phyloP scores from a whole-genome alignment of 139 green algal genomes.

The Pseudopediastrum boryanum region DNA sequence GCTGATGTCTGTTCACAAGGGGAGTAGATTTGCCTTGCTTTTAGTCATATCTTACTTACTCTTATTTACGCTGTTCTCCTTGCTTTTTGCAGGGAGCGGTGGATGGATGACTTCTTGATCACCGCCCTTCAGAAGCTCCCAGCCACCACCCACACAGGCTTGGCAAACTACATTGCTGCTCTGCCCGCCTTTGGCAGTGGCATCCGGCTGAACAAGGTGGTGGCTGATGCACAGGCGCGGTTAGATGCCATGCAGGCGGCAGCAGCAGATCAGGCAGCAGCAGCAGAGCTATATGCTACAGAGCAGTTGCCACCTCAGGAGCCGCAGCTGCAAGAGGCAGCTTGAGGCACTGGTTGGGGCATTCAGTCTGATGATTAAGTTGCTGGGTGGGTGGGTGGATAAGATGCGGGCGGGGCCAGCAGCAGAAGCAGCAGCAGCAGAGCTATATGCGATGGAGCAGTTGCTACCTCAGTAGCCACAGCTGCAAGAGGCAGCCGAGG shows the following conservation, averaged over 20 bases:
- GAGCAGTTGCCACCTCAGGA: too few relatives aligned
- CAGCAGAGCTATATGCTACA: too few relatives aligned
- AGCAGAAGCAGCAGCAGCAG: too few relatives aligned
- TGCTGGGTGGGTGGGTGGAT: too few relatives aligned
- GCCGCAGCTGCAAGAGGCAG: too few relatives aligned
- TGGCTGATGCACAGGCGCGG: background rate
- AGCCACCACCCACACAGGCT: conserved; percentile 10
- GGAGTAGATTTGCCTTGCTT: background rate
- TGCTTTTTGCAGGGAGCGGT: conserved; percentile 20
- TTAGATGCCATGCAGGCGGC: background rate
- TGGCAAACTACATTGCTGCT: conserved; percentile 11
- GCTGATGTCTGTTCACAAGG: background rate
- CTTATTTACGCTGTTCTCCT: background rate
- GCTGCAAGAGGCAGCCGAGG: too few relatives aligned
- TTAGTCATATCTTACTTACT: background rate
- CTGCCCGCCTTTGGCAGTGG: conserved; percentile 28
- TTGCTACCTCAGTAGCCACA: too few relatives aligned
- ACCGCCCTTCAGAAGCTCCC: conserved; percentile 19
- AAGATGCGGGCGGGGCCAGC: too few relatives aligned
- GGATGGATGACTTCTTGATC: conserved; percentile 34
- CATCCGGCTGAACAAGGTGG: conserved; percentile 18
- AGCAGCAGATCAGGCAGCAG: background rate
- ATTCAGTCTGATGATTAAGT: too few relatives aligned
- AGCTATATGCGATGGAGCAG: too few relatives aligned
- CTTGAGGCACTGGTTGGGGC: too few relatives aligned